A percentile compares a stretch with the other conserved stretches of the same genome.
Evolutionary conservation across 805 yeast species (phyloP).

Genomic region (Brettanomyces nanus): DNA sequence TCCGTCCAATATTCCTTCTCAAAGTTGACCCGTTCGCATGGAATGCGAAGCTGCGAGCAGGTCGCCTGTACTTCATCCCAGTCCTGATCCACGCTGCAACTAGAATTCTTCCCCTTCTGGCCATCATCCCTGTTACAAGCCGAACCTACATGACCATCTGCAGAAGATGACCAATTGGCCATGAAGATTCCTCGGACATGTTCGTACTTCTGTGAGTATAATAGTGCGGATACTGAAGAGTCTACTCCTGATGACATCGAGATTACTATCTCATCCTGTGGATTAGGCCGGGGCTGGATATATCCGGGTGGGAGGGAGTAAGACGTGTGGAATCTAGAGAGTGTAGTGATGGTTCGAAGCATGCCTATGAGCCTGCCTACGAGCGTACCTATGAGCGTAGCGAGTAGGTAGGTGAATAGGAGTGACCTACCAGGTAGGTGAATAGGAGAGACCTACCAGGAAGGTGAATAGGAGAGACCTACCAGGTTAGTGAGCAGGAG

Average conservation of each 20-base stretch:
- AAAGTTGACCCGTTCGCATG: slow-evolving; percentile 70
- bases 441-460: too few relatives aligned
- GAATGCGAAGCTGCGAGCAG: slow-evolving; percentile 52
- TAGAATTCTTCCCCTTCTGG: slow-evolving; percentile 19
- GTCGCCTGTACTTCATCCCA: slow-evolving; percentile 77
- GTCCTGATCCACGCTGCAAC: slow-evolving; percentile 70
- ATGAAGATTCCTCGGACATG: slow-evolving; percentile 80
- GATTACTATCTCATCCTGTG: slow-evolving; percentile 56
- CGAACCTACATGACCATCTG: slow-evolving; percentile 1
- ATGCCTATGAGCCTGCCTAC: too few relatives aligned
- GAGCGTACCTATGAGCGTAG: too few relatives aligned
- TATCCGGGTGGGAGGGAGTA: slow-evolving; percentile 13
- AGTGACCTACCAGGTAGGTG: too few relatives aligned
- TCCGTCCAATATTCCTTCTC: slow-evolving; percentile 90
- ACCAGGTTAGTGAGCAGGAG: too few relatives aligned
- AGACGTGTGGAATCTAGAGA: too few relatives aligned
- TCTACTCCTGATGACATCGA: slow-evolving; percentile 98
- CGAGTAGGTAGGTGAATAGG: too few relatives aligned
- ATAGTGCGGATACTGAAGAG: slow-evolving; percentile 73
- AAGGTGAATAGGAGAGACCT: too few relatives aligned
- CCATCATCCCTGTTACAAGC: slow-evolving; percentile 14
- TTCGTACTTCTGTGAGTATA: slow-evolving; percentile 40
- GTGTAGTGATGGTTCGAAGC: too few relatives aligned
- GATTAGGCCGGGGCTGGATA: slow-evolving; percentile 37
- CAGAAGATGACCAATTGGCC: slow-evolving; percentile 72